Base-by-base conservation (phyloP, 2,329 filamentous ascomycete species). In the Bipolaris zeicola region DNA sequence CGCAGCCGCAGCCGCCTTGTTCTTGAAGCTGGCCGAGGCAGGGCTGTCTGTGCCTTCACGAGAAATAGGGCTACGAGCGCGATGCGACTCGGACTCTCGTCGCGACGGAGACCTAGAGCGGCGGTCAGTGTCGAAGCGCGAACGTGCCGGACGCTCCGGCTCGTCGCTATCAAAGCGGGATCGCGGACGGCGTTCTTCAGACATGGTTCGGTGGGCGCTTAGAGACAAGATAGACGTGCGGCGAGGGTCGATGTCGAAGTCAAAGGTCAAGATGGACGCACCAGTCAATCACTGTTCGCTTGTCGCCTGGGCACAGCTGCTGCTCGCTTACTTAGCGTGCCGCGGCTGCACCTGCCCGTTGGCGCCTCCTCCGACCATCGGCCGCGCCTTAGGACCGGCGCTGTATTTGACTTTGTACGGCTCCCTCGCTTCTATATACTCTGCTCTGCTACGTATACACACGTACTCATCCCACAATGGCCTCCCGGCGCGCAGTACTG, bases 131-230 rank as follows among this genome's bases (percentile, higher is more conserved):
- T 97, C 94, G 77, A 96, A 97, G 74, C 93, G 87, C 47, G 92
- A 96, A 41, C 68, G 70, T 26, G 61, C 49, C n/a, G 84, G 74
- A 60, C 77, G 76, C 70, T 88, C 89, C 55, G 89, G 87, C 71
- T 95, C 91, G 44, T 88, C 95, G 77, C 96, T 91, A 75, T 98
- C 94, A 78, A 98, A 97, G 76, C 94, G 92, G 72, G 92, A 96
- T 61, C 92, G 89, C 82, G 96, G 96, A 58, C 88, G 85, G 66
- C 93, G 90, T 62, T 89, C 83, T 69, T 95, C 91, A 65, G 90
- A 87, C 92, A 96, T 92, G 63, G 16, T 64, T 49, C 58, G 18
- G 16, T 61, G 14, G 37, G 46, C 28, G 28, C 38, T 46, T 46
- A 49, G 13, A 5, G 39, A 50, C 26, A 31, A 45, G 39, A 24